A percentile compares a stretch with the other conserved stretches of the same genome.
Evolutionary conservation across 2,329 filamentous ascomycete genomes (phyloP).

Genomic region (Cordyceps javanica): DNA sequence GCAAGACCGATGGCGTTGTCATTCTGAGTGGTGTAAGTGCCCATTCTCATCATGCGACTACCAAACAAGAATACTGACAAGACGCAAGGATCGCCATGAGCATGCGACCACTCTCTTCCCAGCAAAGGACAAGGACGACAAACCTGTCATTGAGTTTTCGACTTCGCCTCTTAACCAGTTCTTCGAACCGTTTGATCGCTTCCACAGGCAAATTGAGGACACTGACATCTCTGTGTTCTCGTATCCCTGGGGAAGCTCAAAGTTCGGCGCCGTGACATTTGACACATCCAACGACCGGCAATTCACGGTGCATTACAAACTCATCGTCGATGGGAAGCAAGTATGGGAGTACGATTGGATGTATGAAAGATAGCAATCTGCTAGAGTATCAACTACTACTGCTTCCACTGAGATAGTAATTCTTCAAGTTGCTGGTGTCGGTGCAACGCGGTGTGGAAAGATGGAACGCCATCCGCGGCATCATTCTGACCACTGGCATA

Average conservation of each 20-base stretch:
- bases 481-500: constrained; percentile 32
- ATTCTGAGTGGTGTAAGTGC: constrained; percentile 51
- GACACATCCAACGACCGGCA: neutral
- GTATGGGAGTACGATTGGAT: too few relatives aligned
- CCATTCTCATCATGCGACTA: too few relatives aligned
- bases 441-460: constrained; percentile 36
- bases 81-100: constrained; percentile 57
- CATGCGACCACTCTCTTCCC: constrained; percentile 52
- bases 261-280: neutral
- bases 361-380: too few relatives aligned
- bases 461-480: constrained; percentile 21
- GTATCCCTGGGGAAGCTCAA: neutral
- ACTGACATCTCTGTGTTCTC: neutral
- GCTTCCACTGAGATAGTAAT: constrained; percentile 16
- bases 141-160: constrained; percentile 57
- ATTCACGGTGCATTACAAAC: too few relatives aligned
- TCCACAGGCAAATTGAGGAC: constrained; percentile 51
- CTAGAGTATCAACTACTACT: neutral
- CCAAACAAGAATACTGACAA: too few relatives aligned
- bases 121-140: constrained; percentile 30
- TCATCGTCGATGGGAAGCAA: neutral
- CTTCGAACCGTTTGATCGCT: constrained; percentile 54
- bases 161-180: constrained; percentile 63
- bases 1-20: constrained; percentile 56
- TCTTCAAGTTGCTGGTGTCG: constrained; percentile 42